Evolutionary conservation across 2,329 filamentous ascomycete species (phyloP), one percentile per base, ranked within the genome.

Genomic region (Biscogniauxia sp.): DNA sequence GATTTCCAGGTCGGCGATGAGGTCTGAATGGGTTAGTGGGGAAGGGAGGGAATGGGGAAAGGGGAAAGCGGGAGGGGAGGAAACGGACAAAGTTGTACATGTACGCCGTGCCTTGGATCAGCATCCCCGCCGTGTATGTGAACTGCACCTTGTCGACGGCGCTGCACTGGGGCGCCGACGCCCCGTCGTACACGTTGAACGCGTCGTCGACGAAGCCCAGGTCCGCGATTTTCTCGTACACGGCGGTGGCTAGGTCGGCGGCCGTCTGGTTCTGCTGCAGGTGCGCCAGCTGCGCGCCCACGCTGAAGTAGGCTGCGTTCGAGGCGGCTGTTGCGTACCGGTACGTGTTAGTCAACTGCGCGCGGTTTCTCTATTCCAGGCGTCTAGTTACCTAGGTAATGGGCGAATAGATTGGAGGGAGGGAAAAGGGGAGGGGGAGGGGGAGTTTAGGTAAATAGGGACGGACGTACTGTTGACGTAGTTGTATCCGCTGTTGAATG

Each of bases 221-320:
- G 17, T 64, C 64, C 19, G 68, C 62, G 7, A 78, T 75, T 77
- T 79, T 82, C 54, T 84, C 74, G 64, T 86, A 91, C 1, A 80
- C 78, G 57, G 75, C 80, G 23, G 81, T 78, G 0, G 86, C 87
- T 80, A 81, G 84, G 1, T 84, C 76, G 5, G 80, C 75, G 70
- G 89, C 90, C 0, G 85, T 88, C 53, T 79, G 62, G 68, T 90
- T 88, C 41, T 80, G 77, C 0, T 87, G 89, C 71, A 86, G 86
- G 8, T 80, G 75, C 0, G 84, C 86, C 17, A 90, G 77, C 11
- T 86, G 81, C 15, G 87, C 81, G n/a, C 73, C 79, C 23, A 82
- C 68, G 61, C 80, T 78, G 66, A 81, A 77, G 68, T 78, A 80
- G 54, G 73, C 74, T 5, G 74, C 76, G 64, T 80, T 81, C 11